A percentile compares a stretch with the other conserved stretches of the same genome.
Evolutionary conservation across 768 basidiomycete species (phyloP).

Genomic region (Lyophyllum shimeji): DNA sequence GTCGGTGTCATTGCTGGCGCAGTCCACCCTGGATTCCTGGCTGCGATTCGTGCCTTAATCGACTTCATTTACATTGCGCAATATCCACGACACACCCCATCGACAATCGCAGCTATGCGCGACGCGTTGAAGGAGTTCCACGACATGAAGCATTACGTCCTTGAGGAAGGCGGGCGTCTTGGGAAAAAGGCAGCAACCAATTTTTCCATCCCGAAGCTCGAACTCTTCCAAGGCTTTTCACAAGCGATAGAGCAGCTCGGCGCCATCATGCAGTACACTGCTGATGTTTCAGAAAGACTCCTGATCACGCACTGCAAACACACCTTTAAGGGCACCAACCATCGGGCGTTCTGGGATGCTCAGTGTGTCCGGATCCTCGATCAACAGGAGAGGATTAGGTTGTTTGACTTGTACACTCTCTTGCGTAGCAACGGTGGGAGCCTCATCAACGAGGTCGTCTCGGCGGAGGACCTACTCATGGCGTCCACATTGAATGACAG

Average conservation of each 20-base stretch:
- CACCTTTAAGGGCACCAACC: neutral
- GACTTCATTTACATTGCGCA: slow-evolving; percentile 5
- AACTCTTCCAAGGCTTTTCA: neutral
- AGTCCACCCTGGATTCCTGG: neutral
- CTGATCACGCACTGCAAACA: slow-evolving; percentile 2
- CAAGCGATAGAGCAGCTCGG: neutral
- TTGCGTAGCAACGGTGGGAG: neutral
- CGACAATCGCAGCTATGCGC: neutral
- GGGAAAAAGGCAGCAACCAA: neutral
- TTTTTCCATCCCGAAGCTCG: slow-evolving; percentile 2
- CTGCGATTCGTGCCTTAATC: neutral
- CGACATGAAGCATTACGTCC: neutral
- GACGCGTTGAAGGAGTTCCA: slow-evolving; percentile 1
- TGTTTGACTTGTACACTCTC: slow-evolving; percentile 1
- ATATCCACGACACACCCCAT: neutral
- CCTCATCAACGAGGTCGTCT: neutral
- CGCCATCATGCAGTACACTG: neutral
- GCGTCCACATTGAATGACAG: neutral
- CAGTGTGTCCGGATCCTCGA: slow-evolving; percentile 3
- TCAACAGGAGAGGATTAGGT: neutral
- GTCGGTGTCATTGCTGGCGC: slow-evolving; percentile 12
- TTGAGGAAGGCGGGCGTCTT: neutral
- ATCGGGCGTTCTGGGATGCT: neutral
- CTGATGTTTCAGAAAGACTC: slow-evolving; percentile 1
- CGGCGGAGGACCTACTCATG: neutral